Base-by-base conservation (phyloP, 2,329 filamentous ascomycete genomes). In the Penicillium sp. region DNA sequence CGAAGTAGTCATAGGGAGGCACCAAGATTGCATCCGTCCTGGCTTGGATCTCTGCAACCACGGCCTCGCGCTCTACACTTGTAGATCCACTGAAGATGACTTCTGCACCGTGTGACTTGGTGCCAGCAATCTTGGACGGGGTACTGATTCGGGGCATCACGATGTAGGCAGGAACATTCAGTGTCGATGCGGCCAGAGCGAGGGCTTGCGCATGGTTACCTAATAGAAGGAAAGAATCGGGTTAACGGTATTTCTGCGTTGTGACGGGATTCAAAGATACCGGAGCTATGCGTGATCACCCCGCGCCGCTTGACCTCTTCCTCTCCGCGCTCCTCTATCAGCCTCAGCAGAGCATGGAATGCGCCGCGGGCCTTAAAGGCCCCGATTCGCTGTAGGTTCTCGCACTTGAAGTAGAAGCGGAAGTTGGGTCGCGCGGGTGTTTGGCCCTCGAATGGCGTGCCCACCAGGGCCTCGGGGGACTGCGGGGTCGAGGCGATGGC, bases 181-280 rank as follows among this genome's bases (percentile, higher is more conserved):
- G 81, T 29, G 84, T 84, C 14, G 76, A 77, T 2, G 91, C 89
- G 0, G 91, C 91, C 41, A 96, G 84, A 1, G 91, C 82, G 46
- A 97, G 82, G 1, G 93, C 91, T 74, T 95, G 89, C 0, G 91
- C 91, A 65, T 97, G 93, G 71, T 97, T 97, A 49, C 91, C 90
- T 91, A 53, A 8, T n/a, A 11, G 20, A 7, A 35, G 13, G 14
- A n/a, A n/a, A n/a, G 11, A 29, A 14, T 24, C 18, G 40, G 35
- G 14, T 22, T 22, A 10, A 22, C 22, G 6, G 16, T 4, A 8
- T 24, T 9, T 7, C n/a, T 11, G 18, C 1, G 8, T 16, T 10
- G 24, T 7, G 27, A 36, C 29, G 16, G 26, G 27, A 13, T 18
- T 9, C 10, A 32, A 13, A 67, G 58, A 40, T 70, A 91, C 89